phyloP scores from a whole-genome alignment of 1,139 yeast genomes.

The Hansenula anomala region DNA sequence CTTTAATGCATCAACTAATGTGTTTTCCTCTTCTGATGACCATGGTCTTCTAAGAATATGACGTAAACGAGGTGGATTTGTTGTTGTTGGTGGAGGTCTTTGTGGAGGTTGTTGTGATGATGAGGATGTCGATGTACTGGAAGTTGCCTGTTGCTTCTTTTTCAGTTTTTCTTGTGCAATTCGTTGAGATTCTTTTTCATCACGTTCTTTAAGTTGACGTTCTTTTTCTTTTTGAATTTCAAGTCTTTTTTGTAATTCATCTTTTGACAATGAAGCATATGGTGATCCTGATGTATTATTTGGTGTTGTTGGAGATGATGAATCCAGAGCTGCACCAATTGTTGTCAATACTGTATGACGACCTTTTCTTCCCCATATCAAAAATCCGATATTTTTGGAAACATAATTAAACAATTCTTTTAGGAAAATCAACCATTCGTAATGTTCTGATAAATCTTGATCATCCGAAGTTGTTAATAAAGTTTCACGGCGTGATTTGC shows the following conservation, averaged over 20 bases:
- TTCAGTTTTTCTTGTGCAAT: neutral
- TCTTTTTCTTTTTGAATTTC: conserved; percentile 12
- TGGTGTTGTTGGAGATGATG: neutral
- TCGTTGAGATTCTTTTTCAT: neutral
- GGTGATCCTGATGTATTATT: neutral
- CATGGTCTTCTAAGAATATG: conserved; percentile 47
- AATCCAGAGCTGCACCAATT: conserved; percentile 1
- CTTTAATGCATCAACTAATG: conserved; percentile 76
- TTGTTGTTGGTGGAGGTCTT: neutral
- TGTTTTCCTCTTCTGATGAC: conserved; percentile 87
- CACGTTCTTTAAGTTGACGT: conserved; percentile 8
- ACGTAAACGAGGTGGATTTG: conserved; percentile 19
- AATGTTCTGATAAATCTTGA: conserved; percentile 49
- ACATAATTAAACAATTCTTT: conserved; percentile 77
- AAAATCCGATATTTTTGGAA: conserved; percentile 64
- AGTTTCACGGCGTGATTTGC: conserved; percentile 62
- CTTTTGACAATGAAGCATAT: conserved; percentile 12
- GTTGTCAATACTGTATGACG: conserved; percentile 2
- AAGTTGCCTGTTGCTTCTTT: neutral
- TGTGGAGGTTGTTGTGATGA: neutral
- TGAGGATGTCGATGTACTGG: neutral
- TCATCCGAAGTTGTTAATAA: conserved; percentile 46
- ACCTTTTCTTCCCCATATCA: conserved; percentile 66
- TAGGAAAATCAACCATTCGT: conserved; percentile 70
- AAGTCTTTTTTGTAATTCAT: conserved; percentile 14